Evolutionary conservation across 1,284 basidiomycete genomes (phyloP).

Genomic region (Cerioporus squamosus): DNA sequence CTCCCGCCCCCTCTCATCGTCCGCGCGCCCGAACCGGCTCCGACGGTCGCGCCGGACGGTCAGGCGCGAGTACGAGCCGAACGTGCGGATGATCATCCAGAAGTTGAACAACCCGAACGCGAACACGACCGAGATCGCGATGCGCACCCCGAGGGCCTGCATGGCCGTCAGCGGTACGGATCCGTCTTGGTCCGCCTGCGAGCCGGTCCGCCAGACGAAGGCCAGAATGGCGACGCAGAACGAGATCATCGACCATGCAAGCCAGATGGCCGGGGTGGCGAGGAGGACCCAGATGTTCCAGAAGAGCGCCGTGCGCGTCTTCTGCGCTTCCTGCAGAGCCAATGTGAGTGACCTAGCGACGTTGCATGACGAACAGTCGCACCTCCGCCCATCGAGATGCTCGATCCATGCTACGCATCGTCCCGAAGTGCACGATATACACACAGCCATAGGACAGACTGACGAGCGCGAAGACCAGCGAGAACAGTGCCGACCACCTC

Average conservation of each 20-base stretch:
- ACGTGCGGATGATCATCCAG: conserved; percentile 60
- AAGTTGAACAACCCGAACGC: conserved; percentile 67
- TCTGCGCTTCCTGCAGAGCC: conserved; percentile 61
- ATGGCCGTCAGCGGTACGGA: conserved; percentile 32
- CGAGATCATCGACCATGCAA: conserved; percentile 77
- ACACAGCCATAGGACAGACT: conserved; percentile 77
- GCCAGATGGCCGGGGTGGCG: conserved; percentile 74
- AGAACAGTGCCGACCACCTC: conserved; percentile 67
- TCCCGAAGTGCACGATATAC: conserved; percentile 77
- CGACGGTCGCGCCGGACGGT: conserved; percentile 33
- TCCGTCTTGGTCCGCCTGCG: conserved; percentile 44
- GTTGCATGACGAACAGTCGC: conserved; percentile 15
- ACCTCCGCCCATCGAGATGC: conserved; percentile 81
- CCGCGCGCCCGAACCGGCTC: conserved; percentile 16
- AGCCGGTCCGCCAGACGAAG: conserved; percentile 75
- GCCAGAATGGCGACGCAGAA: conserved; percentile 71
- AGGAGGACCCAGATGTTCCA: conserved; percentile 86
- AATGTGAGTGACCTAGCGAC: conserved; percentile 1
- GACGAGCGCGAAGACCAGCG: conserved; percentile 72
- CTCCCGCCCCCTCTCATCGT: conserved; percentile 11
- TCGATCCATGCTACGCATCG: conserved; percentile 77
- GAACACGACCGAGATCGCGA: conserved; percentile 60
- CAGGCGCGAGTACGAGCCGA: conserved; percentile 54
- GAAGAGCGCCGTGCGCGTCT: conserved; percentile 63
- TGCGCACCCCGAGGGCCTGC: conserved; percentile 55